A percentile compares a stretch with the other conserved stretches of the same genome.
These are phyloP conservation scores for Fomitiporia mediterranea DNA, from an alignment of 1,284 basidiomycete species.

Conservation along the genomic window DNA sequence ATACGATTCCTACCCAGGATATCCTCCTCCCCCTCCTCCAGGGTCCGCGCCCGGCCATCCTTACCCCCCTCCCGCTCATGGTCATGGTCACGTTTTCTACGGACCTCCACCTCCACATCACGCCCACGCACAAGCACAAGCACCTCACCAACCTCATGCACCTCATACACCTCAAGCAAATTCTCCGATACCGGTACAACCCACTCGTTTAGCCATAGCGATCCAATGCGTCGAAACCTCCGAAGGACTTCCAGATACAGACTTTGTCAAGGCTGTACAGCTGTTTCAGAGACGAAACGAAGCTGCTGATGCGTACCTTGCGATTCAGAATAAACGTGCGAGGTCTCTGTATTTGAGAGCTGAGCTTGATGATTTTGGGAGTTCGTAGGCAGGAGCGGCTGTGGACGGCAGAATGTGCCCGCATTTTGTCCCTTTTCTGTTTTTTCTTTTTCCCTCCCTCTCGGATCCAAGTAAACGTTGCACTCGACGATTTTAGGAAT, in stretches of 20 bases:
- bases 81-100: neutral
- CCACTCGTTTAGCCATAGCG: conserved; percentile 4
- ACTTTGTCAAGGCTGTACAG: conserved; percentile 15
- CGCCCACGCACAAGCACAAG: neutral
- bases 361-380: conserved; percentile 11
- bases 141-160: neutral
- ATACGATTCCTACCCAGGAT: neutral
- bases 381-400: no score
- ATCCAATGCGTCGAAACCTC: conserved; percentile 9
- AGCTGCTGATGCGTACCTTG: conserved; percentile 13
- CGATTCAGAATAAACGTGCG: conserved; percentile 9
- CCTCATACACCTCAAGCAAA: neutral
- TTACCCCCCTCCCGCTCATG: neutral
- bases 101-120: neutral
- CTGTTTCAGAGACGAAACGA: conserved; percentile 11
- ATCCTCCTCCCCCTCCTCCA: neutral
- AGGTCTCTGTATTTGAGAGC: conserved; percentile 7
- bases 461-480: no score
- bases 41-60: no score
- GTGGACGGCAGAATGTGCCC: no score
- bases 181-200: neutral
- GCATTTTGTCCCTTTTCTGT: no score
- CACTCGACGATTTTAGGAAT: no score
- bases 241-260: conserved; percentile 8
- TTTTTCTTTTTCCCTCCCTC: no score